Evolutionary conservation across 1,284 basidiomycete genomes (phyloP), one percentile per base, ranked within the genome.

Genomic region (Sporisorium reilianum): DNA sequence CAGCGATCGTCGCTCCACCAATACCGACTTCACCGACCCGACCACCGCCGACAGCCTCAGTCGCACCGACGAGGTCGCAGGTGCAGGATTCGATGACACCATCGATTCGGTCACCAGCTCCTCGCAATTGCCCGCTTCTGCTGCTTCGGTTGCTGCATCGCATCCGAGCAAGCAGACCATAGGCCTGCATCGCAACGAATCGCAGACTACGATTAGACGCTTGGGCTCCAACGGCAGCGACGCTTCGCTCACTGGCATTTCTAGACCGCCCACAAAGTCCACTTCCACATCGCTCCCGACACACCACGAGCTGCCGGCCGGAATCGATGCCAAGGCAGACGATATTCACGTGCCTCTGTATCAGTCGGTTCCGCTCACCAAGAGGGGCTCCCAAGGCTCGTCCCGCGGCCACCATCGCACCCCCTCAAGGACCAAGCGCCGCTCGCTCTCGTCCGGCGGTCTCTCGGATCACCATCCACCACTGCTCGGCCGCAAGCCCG

Each of bases 401-500:
- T 78, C 72, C 1, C 67, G 67, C 20, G 83, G 84, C 9, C 86
- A 87, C 48, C 88, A 90, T 16, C 92, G 95, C 16, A 99, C 95
- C 0, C 96, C 95, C 0, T 93, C 92, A 4, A 89, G 95, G 9
- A 98, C 95, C 2, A 98, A 98, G 85, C 90, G 96, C 2, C 91
- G 95, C 20, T 97, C 95, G 0, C 90, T 97, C 11, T 80, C 88
- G 9, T 88, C 51, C 64, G 72, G 84, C 74, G 64, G 82, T 69
- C 40, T 85, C 60, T 74, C 84, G 56, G 26, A 84, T 46, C 78
- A 80, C 51, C 71, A 74, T 22, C 74, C 79, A 14, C 78, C 78
- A 1, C 55, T 52, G 26, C 55, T 78, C 10, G 64, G 66, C 8
- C 64, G 50, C 36, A 69, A 66, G 23, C 80, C 85, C 1, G 83